A percentile compares a stretch with the other conserved stretches of the same genome.
phyloP scores from a whole-genome alignment of 169 alveolate genomes.

The Plasmodium yoelii region DNA sequence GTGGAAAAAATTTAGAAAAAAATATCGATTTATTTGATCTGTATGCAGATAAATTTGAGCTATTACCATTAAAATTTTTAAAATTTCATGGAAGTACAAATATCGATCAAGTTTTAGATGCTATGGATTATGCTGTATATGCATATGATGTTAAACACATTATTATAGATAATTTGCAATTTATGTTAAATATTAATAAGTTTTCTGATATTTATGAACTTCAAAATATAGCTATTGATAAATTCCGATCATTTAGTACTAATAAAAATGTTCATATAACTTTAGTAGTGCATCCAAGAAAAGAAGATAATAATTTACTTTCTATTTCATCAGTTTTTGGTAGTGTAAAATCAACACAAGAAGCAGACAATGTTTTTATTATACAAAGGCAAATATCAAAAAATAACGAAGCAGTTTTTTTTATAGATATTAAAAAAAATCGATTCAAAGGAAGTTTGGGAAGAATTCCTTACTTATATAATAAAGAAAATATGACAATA shows the following conservation, averaged over 20 bases:
- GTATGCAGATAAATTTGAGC: constrained; percentile 90
- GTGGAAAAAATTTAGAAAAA: constrained; percentile 87
- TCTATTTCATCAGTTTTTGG: constrained; percentile 95
- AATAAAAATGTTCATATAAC: constrained; percentile 93
- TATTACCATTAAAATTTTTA: constrained; percentile 91
- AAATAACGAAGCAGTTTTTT: constrained; percentile 49
- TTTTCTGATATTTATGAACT: constrained; percentile 91
- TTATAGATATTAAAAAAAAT: constrained; percentile 93
- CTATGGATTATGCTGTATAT: constrained; percentile 95
- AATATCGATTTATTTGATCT: constrained; percentile 83
- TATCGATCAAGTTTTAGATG: constrained; percentile 91
- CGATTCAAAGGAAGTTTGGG: constrained; percentile 95
- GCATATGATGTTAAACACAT: constrained; percentile 94
- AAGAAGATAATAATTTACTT: constrained; percentile 93
- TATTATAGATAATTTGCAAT: constrained; percentile 94
- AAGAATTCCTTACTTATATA: constrained; percentile 80
- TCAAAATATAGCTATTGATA: constrained; percentile 92
- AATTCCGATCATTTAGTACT: constrained; percentile 92
- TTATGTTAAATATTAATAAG: constrained; percentile 90
- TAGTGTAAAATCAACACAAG: constrained; percentile 96
- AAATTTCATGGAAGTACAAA: constrained; percentile 95
- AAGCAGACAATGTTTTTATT: constrained; percentile 96
- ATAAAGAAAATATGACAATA: constrained; percentile 77
- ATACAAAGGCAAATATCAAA: constrained; percentile 89
- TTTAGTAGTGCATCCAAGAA: constrained; percentile 96